Base-by-base conservation (phyloP, 257 asterid species). In the Phtheirospermum japonicum region DNA sequence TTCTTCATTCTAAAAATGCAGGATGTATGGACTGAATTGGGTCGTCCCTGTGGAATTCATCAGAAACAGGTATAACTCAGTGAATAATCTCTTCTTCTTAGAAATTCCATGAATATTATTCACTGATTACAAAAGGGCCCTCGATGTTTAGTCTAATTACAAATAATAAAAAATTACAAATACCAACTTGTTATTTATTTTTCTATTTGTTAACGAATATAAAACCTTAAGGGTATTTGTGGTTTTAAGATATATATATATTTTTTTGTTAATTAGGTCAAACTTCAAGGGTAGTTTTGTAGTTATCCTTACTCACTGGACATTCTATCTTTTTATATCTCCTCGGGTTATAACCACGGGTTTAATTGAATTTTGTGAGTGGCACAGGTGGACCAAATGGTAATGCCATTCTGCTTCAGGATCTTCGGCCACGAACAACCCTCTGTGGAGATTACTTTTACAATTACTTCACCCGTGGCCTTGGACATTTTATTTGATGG, bases 21-120 rank as follows among this genome's bases (percentile, higher is more conserved):
- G 96, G 96, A 87, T 30, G 80, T 87, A 12, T 85, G 96, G 94
- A 85, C 90, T 16, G 96, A 85, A 52, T 78, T 87, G 56, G 96
- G 96, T 33, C 85, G 90, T 7, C 96, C 96, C 7, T 81, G 94
- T 62, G 94, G 96, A 60, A 77, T 87, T 23, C 90, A 87, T 73
- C 96, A 85, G 59, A 87, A 87, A 69, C 91, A 87, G 96, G 96
- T 80, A 33, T 49, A 54, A 30, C 65, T 51, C 36, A 31, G 26
- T 54, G 10, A 60, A 42, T 32, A 46, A 54, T 56, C 53, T 18
- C 33, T n/a, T n/a, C n/a, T n/a, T 18, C 40, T 28, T 46, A 14
- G 23, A 7, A 50, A 20, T 11, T 48, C n/a, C 10, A 31, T 46
- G 55, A 37, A 52, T 18, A 14, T 42, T 55, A 9, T 0, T 14